phyloP scores from a whole-genome alignment of 306 rosid genomes.

The Oemleria cerasiformis region DNA sequence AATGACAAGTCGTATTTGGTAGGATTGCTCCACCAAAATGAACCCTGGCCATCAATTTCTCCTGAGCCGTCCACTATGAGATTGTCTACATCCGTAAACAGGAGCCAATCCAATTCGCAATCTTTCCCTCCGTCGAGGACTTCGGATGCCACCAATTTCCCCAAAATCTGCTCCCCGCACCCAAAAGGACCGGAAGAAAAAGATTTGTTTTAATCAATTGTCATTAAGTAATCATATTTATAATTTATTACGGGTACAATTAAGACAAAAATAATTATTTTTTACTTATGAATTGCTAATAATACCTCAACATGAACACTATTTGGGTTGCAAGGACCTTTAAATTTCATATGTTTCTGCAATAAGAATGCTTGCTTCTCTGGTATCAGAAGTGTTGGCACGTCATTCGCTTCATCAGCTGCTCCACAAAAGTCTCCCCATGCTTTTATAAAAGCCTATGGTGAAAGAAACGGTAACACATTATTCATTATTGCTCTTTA shows the following conservation, averaged over 20 bases:
- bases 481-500: too few relatives aligned
- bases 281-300: too few relatives aligned
- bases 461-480: too few relatives aligned
- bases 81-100: neutral
- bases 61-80: neutral
- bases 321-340: slow-evolving; percentile 36
- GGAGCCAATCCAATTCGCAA: slow-evolving; percentile 5
- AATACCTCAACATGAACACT: slow-evolving; percentile 8
- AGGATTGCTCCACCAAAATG: neutral
- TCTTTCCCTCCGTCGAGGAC: neutral
- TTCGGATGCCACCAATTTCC: slow-evolving; percentile 3
- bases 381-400: slow-evolving; percentile 7
- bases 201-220: too few relatives aligned
- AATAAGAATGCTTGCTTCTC: slow-evolving; percentile 15
- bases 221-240: too few relatives aligned
- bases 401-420: neutral
- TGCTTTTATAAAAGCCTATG: slow-evolving; percentile 35
- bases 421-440: slow-evolving; percentile 34
- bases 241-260: too few relatives aligned
- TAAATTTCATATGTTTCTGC: neutral
- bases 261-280: too few relatives aligned
- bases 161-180: neutral
- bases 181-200: too few relatives aligned
- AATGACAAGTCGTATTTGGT: too few relatives aligned
- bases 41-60: slow-evolving; percentile 2